These are phyloP conservation scores for Botrytis tulipae DNA, from an alignment of 2,329 filamentous ascomycete genomes.

Conservation along the genomic window DNA sequence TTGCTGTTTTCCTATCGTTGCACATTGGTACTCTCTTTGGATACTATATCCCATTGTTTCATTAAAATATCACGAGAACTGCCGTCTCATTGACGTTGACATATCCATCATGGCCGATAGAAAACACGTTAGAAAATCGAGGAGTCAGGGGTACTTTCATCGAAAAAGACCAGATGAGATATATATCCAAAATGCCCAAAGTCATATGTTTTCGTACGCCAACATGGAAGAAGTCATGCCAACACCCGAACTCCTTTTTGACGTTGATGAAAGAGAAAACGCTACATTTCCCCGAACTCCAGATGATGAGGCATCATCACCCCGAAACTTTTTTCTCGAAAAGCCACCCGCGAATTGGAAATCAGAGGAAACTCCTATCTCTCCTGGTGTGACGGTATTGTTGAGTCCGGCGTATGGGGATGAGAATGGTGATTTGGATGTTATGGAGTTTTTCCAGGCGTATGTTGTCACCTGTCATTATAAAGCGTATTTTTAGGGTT, in stretches of 20 bases:
- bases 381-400: slow-evolving; percentile 15
- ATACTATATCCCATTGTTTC: not conserved
- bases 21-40: not conserved
- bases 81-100: not conserved
- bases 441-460: slow-evolving; percentile 20
- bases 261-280: not conserved
- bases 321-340: slow-evolving; percentile 13
- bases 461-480: not conserved
- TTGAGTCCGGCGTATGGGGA: slow-evolving; percentile 11
- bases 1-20: not conserved
- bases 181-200: not conserved
- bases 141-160: slow-evolving; percentile 11
- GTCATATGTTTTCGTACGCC: not conserved
- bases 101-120: slow-evolving; percentile 3
- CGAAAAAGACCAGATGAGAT: slow-evolving; percentile 8
- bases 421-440: slow-evolving; percentile 12
- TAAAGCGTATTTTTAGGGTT: not conserved
- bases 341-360: not conserved
- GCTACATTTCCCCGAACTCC: not conserved
- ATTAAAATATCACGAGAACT: not conserved
- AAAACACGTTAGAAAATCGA: not conserved
- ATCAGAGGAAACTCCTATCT: not conserved
- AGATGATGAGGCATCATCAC: not conserved
- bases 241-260: not conserved
- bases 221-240: not conserved